Base-by-base conservation (phyloP, 1,139 yeast genomes). In the Yamadazyma diospyri region DNA sequence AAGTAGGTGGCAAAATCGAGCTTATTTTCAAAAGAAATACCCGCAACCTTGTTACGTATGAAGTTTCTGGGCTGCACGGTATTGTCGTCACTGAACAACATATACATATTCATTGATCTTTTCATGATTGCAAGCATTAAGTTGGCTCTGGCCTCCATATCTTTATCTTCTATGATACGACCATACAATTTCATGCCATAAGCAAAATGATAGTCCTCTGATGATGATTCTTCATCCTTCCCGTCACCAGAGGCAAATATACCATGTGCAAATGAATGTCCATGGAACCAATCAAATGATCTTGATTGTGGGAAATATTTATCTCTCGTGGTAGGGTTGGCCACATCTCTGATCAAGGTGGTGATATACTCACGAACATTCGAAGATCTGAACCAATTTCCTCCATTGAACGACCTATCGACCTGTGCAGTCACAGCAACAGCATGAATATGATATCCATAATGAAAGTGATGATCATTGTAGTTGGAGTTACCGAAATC, bases 401-500 rank as follows among this genome's bases (percentile, higher is more conserved):
- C 51, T 4, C 31, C 41, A 25, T 43, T 44, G 26, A 46, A 47
- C 10, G 45, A 33, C 9, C 45, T 41, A 46, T 82, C 92, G 16
- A 79, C 75, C 35, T 69, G 55, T 1, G 76, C 80, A 8, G 79
- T 59, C 12, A 83, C 57, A 0, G 89, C 84, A 32, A 82, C 78
- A 0, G 92, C 84, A 50, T 81, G 82, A 25, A 83, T 70, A 48
- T 80, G 87, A 46, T 83, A 83, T 1, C 87, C 86, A 49, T 81
- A 83, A 57, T 83, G 92, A 64, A 83, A 83, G 55, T 83, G 92
- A 47, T 83, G 94, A 47, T 83, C 94, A 47, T 83, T 83, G 51
- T 82, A 83, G 48, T 75, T 78, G 8, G 88, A 69, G 49, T 83
- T 83, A 34, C 94, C 94, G 52, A 78, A 83, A 60, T 83, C 94